These are phyloP conservation scores for Quercus robur DNA, from an alignment of 306 rosid species.

Conservation along the genomic window DNA sequence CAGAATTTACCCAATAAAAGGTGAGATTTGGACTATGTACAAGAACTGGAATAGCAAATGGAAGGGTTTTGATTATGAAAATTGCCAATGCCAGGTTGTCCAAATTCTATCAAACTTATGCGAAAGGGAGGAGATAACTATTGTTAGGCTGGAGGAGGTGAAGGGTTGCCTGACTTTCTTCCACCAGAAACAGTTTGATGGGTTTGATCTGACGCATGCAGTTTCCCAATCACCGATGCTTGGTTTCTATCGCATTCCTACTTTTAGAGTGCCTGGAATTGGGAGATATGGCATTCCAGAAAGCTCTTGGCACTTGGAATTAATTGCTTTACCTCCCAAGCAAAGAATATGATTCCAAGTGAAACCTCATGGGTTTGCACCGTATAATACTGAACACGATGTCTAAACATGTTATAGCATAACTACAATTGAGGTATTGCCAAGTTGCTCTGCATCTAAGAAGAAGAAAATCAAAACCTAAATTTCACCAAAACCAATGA, in stretches of 20 bases:
- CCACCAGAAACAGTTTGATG: slow-evolving; percentile 7
- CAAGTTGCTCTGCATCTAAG: too few species aligned
- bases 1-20: slow-evolving; percentile 14
- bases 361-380: neutral
- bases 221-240: neutral
- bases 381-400: neutral
- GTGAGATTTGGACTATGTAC: slow-evolving; percentile 24
- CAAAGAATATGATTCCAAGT: neutral
- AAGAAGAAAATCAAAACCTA: too few species aligned
- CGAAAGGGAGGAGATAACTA: neutral
- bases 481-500: too few species aligned
- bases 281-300: slow-evolving; percentile 12
- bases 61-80: slow-evolving; percentile 1
- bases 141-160: slow-evolving; percentile 5
- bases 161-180: slow-evolving; percentile 15
- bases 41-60: slow-evolving; percentile 4
- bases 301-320: slow-evolving; percentile 24
- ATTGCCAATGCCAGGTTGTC: neutral
- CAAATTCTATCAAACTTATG: neutral
- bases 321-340: slow-evolving; percentile 19
- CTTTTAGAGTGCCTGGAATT: slow-evolving; percentile 26
- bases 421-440: too few species aligned
- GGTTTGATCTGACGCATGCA: neutral
- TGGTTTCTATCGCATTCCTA: slow-evolving; percentile 21
- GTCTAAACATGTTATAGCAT: neutral